Base-by-base conservation (phyloP, 2,329 filamentous ascomycete genomes). In the Fusarium nurragi region DNA sequence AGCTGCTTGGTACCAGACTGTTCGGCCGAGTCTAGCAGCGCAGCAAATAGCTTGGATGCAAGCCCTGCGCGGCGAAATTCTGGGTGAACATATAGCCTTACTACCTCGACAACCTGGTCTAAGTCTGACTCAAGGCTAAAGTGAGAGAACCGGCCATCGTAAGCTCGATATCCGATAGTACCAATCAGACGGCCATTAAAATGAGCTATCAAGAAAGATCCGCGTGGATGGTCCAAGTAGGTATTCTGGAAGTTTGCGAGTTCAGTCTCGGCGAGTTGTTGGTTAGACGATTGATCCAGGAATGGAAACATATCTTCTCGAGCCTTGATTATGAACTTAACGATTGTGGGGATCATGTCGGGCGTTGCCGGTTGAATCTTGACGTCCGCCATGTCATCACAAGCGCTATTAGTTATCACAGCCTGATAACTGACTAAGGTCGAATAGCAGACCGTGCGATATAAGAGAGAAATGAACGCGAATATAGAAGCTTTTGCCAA, bases 271-370 rank as follows among this genome's bases (percentile, higher is more conserved):
- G 66, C 65, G 23, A 63, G 49, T 7, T 59, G n/a, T 2, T 36
- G 16, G 36, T 67, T 69, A 2, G 63, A 71, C 23, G 52, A 21
- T 6, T 58, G 25, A 22, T 70, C 63, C 1, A 74, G 44, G 32
- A 71, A 71, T 7, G 73, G 71, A 32, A 74, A 75, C 69, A 75
- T 75, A 30, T 60, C 59, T 14, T 55, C 57, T 18, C 73, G 73
- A 21, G 71, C 71, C 23, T 49, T 53, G 10, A 51, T 65, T 36
- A 68, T 62, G 36, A 73, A 72, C 13, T 56, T 51, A 13, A 72
- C 61, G 12, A 75, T 60, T 13, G 46, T 41, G 1, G 71, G 58
- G 14, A 70, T 68, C 19, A 73, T 69, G 40, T 70, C 66, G 2
- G 43, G 8, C 0, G 50, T 66, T 4, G 65, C 67, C 5, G 22